Evolutionary conservation across 495 filamentous ascomycete genomes (phyloP).

Genomic region (Aspergillus saccharolyticus): DNA sequence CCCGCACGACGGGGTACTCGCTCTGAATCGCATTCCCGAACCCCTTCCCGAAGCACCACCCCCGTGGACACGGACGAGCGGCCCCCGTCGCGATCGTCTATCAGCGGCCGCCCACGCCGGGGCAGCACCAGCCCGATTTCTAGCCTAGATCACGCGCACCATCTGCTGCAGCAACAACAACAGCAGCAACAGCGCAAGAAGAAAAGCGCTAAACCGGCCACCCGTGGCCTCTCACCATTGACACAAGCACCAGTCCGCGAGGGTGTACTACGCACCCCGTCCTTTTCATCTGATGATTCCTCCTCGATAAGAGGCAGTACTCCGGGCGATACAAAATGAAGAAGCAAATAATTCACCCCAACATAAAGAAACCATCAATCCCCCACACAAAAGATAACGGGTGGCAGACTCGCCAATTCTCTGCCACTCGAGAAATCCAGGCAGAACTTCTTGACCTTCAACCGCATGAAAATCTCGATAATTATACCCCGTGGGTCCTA

Average conservation of each 20-base stretch:
- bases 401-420: too few species aligned
- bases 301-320: conserved; percentile 17
- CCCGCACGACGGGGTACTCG: conserved; percentile 33
- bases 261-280: conserved; percentile 29
- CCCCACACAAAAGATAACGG: too few species aligned
- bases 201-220: conserved; percentile 31
- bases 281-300: conserved; percentile 39
- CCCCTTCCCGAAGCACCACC: conserved; percentile 47
- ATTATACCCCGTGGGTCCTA: not conserved
- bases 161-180: conserved; percentile 28
- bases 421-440: too few species aligned
- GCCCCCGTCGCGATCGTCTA: conserved; percentile 35
- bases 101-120: conserved; percentile 33
- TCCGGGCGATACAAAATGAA: conserved; percentile 25
- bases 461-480: not conserved
- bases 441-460: too few species aligned
- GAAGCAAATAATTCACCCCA: conserved; percentile 12
- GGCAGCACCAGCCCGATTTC: conserved; percentile 27
- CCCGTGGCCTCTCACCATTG: conserved; percentile 38
- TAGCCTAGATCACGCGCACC: conserved; percentile 25
- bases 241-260: conserved; percentile 43
- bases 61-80: conserved; percentile 38
- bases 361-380: not conserved
- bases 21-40: conserved; percentile 45
- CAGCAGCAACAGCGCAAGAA: conserved; percentile 32